Percentiles rank a stretch among this genome's conserved stretches.
These are phyloP conservation scores for Cercospora citrullina DNA, from an alignment of 2,329 filamentous ascomycete species.

Conservation along the genomic window DNA sequence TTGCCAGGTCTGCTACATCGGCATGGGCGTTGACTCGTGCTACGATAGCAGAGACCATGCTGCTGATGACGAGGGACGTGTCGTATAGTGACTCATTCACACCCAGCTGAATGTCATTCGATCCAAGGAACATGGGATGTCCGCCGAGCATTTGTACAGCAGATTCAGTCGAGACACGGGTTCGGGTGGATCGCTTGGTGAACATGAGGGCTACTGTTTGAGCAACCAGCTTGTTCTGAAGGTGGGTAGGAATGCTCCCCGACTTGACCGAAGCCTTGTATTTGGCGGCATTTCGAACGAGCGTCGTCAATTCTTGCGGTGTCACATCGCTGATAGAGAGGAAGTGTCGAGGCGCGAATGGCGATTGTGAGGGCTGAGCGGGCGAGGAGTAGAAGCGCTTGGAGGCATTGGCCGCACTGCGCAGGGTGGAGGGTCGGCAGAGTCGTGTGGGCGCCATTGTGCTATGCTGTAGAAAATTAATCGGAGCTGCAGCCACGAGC, in stretches of 20 bases:
- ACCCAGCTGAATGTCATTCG: constrained; percentile 93
- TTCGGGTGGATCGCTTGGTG: constrained; percentile 91
- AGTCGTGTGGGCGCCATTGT: constrained; percentile 29
- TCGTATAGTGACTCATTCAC: constrained; percentile 96
- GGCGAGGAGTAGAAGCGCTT: constrained; percentile 35
- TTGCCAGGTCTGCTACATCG: constrained; percentile 51
- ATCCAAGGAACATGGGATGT: constrained; percentile 93
- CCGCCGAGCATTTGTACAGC: constrained; percentile 87
- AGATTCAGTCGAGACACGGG: constrained; percentile 88
- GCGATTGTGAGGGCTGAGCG: constrained; percentile 48
- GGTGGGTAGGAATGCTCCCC: constrained; percentile 56
- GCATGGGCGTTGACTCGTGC: constrained; percentile 56
- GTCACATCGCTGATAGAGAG: constrained; percentile 88
- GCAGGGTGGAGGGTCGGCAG: constrained; percentile 26
- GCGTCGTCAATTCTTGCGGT: constrained; percentile 72
- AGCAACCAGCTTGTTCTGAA: constrained; percentile 66
- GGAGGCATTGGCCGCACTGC: constrained; percentile 1
- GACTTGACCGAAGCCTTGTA: constrained; percentile 79
- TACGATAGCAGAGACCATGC: constrained; percentile 54
- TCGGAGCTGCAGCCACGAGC: not conserved
- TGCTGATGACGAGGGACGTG: constrained; percentile 89
- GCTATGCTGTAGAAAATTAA: not conserved
- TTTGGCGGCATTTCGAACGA: constrained; percentile 77
- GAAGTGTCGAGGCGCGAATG: constrained; percentile 75
- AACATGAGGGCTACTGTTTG: constrained; percentile 94